A percentile compares a stretch with the other conserved stretches of the same genome.
These are phyloP conservation scores for Neoboletus brunneissimus DNA, from an alignment of 768 basidiomycete species.

Conservation along the genomic window DNA sequence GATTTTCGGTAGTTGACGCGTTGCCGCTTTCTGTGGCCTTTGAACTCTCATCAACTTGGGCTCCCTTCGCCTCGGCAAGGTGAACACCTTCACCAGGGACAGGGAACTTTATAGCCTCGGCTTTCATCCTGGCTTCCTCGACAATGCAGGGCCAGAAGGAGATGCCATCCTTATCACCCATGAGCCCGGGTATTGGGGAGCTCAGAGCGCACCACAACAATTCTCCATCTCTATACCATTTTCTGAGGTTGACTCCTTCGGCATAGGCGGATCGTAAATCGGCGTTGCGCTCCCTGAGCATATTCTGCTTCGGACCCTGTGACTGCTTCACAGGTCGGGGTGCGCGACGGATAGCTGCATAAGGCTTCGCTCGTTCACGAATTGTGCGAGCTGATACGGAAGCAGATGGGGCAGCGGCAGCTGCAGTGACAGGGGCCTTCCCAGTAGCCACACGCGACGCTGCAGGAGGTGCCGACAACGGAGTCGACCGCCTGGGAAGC, in stretches of 20 bases:
- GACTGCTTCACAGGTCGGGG: conserved; percentile 34
- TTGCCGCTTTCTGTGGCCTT: conserved; percentile 7
- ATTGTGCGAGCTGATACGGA: conserved; percentile 9
- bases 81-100: background rate
- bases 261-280: conserved; percentile 61
- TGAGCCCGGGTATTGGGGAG: conserved; percentile 44
- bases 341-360: conserved; percentile 39
- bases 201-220: conserved; percentile 66
- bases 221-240: conserved; percentile 69
- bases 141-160: conserved; percentile 74
- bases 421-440: conserved; percentile 1
- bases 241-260: conserved; percentile 44
- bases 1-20: conserved; percentile 9
- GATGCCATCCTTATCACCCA: conserved; percentile 45
- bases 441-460: conserved; percentile 12
- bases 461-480: conserved; percentile 29
- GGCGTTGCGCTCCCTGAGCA: conserved; percentile 59
- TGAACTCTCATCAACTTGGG: conserved; percentile 8
- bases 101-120: conserved; percentile 36
- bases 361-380: conserved; percentile 34
- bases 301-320: conserved; percentile 44
- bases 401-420: conserved; percentile 18
- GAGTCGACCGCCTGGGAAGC: conserved; percentile 33
- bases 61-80: conserved; percentile 1
- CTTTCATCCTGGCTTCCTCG: conserved; percentile 52